phyloP scores from a whole-genome alignment of 2,329 filamentous ascomycete species.

The Hypoxylon sp. region DNA sequence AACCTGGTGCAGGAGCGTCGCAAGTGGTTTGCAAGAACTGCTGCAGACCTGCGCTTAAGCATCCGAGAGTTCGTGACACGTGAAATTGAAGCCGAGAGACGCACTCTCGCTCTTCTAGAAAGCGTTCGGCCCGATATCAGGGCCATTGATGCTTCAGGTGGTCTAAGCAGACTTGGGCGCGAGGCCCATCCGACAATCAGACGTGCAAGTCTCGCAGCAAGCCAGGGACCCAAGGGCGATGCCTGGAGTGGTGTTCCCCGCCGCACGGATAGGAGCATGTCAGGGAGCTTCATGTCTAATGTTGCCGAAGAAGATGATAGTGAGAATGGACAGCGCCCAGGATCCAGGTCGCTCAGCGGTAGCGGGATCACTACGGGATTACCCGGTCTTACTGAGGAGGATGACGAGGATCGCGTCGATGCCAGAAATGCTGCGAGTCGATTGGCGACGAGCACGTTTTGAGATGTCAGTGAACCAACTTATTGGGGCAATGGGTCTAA shows the following conservation, averaged over 20 bases:
- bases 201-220: conserved; percentile 82
- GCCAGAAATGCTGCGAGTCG: conserved; percentile 95
- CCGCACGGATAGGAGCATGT: conserved; percentile 82
- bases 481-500: conserved; percentile 19
- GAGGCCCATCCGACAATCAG: conserved; percentile 84
- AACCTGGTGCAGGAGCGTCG: conserved; percentile 91
- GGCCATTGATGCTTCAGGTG: conserved; percentile 90
- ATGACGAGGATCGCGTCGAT: conserved; percentile 93
- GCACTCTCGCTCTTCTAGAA: conserved; percentile 92
- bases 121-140: conserved; percentile 93
- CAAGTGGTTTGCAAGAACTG: conserved; percentile 89
- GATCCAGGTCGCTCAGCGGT: conserved; percentile 52
- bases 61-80: conserved; percentile 94
- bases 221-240: conserved; percentile 97
- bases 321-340: conserved; percentile 57
- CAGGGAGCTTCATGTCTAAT: conserved; percentile 76
- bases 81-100: conserved; percentile 94
- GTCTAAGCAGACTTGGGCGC: conserved; percentile 87
- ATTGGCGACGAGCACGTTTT: conserved; percentile 95
- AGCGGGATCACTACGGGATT: conserved; percentile 61
- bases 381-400: conserved; percentile 77
- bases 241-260: conserved; percentile 96
- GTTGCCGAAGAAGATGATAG: conserved; percentile 72
- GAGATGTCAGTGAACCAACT: conserved; percentile 40
- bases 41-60: conserved; percentile 83